Evolutionary conservation across 2,329 filamentous ascomycete genomes (phyloP), one percentile per base, ranked within the genome.

Genomic region (Paraphoma sp.): DNA sequence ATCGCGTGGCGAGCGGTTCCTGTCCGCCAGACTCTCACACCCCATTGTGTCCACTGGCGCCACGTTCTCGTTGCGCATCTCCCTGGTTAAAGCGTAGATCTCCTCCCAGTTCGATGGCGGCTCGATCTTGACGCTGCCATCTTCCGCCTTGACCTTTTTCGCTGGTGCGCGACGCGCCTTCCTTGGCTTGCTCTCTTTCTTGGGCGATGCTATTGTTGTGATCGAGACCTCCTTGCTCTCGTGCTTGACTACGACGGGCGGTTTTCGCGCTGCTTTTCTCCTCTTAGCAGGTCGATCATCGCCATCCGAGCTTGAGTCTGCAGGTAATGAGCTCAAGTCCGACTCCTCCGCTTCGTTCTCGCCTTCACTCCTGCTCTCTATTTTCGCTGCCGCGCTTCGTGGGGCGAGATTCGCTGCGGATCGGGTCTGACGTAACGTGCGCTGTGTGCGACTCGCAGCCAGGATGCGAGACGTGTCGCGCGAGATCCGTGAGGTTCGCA

Each of bases 1-100:
- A 70, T 89, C 85, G 52, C 81, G 75, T 14, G 82, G 80, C 0
- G 79, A 75, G 3, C 70, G 76, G 14, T 78, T 74, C 46, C 83
- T 79, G 53, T 86, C 80, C 2, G 90, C 91, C 9, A 95, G 82
- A 7, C 86, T 85, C 77, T 93, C 93, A 77, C 95, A 99, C 10
- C 95, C 95, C 93, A 98, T 97, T 0, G 94, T 98, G 76, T 99
- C 95, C 10, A 99, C 95, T 0, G 94, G 91, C 0, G 95, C 95
- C 0, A 84, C 77, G 40, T 84, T 90, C 77, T 80, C 85, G 73
- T 73, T 90, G 79, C 78, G 89, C 93, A 98, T 97, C 69, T 86
- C 84, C 69, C 89, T 89, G 44, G 96, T 90, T 0, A 86, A 79
- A 33, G 83, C 79, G 78, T 97, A 99, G 54, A 97, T 87, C 54